A percentile compares a stretch with the other conserved stretches of the same genome.
phyloP scores from a whole-genome alignment of 768 basidiomycete genomes.

The Xerocomus potaroensis region DNA sequence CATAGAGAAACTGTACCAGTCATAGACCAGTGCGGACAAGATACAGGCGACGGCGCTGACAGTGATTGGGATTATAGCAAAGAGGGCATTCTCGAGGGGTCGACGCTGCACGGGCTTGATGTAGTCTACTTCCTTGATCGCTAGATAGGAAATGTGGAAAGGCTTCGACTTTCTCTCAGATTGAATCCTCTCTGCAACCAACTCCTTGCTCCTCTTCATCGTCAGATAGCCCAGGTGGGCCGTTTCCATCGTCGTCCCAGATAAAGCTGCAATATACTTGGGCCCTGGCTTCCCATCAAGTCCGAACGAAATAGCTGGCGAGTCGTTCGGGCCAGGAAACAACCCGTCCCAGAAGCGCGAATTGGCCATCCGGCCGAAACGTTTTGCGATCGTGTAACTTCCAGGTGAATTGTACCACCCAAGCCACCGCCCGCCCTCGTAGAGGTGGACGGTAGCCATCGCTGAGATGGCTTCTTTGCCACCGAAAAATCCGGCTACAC shows the following conservation, averaged over 20 bases:
- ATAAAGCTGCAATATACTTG: slow-evolving; percentile 23
- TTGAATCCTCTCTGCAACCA: slow-evolving; percentile 6
- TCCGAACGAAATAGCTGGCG: slow-evolving; percentile 20
- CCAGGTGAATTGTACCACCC: slow-evolving; percentile 38
- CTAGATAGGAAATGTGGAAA: slow-evolving; percentile 15
- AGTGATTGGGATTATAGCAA: slow-evolving; percentile 21
- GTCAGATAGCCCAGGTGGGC: slow-evolving; percentile 24
- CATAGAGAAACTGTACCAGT: slow-evolving; percentile 32
- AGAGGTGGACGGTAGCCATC: slow-evolving; percentile 33
- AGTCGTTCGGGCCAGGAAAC: slow-evolving; percentile 12
- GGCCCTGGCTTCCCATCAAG: slow-evolving; percentile 28
- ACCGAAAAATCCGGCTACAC: slow-evolving; percentile 34
- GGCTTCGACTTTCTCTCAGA: slow-evolving; percentile 22
- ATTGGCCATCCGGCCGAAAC: slow-evolving; percentile 28
- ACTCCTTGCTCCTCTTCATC: slow-evolving; percentile 11
- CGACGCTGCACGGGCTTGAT: slow-evolving; percentile 3
- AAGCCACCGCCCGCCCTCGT: slow-evolving; percentile 30
- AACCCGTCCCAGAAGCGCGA: no score
- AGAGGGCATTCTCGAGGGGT: slow-evolving; percentile 1
- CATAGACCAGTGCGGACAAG: slow-evolving; percentile 21
- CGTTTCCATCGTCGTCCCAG: slow-evolving; percentile 20
- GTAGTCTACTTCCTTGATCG: slow-evolving; percentile 7
- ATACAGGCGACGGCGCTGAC: slow-evolving; percentile 18
- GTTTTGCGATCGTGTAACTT: slow-evolving; percentile 27
- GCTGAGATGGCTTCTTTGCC: slow-evolving; percentile 34